Base-by-base conservation (phyloP, 495 filamentous ascomycete species). In the Talaromyces liani region DNA sequence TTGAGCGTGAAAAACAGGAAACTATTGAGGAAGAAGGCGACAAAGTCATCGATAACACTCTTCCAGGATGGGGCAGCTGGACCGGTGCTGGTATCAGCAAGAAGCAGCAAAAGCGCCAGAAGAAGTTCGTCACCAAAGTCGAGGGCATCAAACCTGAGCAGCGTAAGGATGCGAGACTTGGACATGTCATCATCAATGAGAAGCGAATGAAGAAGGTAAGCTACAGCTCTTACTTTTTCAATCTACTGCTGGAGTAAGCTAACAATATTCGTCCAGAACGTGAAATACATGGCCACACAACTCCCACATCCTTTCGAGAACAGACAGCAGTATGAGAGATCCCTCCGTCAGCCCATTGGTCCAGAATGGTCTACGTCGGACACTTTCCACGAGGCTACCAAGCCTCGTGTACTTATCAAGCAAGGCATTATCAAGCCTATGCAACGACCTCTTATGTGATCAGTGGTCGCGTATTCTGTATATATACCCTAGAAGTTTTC, bases 361-460 rank as follows among this genome's bases (percentile, higher is more conserved):
- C 92, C 91, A 1, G 95, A 98, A 76, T 97, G 92, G 92, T 84
- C 84, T 66, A 97, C 94, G 14, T 98, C 97, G 82, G 85, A 91
- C 73, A 92, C 89, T 16, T 93, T 95, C 80, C 93, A 97, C 77
- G 83, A 86, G 62, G 79, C 84, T 41, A 97, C 93, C 67, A 96
- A 93, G 84, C 95, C 94, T 47, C 86, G 92, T 69, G 82, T 98
- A 59, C 82, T 97, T 75, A 75, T 98, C 75, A 97, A 96, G 80
- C 90, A 91, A 77, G 94, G 94, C 31, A 82, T 98, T 65, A 93
- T 97, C 75, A 84, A 85, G 73, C 89, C 94, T 36, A 91, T 98
- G 84, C 81, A 85, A 62, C 93, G 89, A 77, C 92, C 91, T 14
- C 81, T 85, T 71, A 64, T 85, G 20, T 89, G 69, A 77, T 63